Evolutionary conservation across 2,329 filamentous ascomycete genomes (phyloP), one percentile per base, ranked within the genome.

Genomic region (Fusarium sp.): DNA sequence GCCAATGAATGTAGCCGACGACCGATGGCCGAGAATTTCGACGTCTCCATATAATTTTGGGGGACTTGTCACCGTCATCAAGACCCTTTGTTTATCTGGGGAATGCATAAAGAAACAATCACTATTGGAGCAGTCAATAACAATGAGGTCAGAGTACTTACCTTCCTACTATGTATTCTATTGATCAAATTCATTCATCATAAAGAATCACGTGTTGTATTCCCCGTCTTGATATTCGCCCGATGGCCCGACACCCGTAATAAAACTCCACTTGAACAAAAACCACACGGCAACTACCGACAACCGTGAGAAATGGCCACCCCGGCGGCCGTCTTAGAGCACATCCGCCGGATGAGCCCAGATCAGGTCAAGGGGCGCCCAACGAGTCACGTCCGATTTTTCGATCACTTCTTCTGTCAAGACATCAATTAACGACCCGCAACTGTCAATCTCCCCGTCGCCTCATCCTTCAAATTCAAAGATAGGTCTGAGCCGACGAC

Each of bases 1-100:
- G 30, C 69, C 69, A 71, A 71, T 71, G 69, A 59, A 48, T 58
- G 66, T 67, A 73, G 53, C 69, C 69, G 69, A 56, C 37, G 69
- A 30, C 69, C 69, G 69, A 73, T 56, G 70, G 53, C 70, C 70
- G 70, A 49, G 38, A n/a, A 30, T 46, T 30, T 13, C 7, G 23
- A 17, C n/a, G 23, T 70, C 59, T 50, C 68, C 59, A 59, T 59
- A 57, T 60, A 73, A 44, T n/a, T 45, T 33, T 18, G 40, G 37
- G 48, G 33, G 45, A 41, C 33, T 50, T n/a, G n/a, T 42, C 42
- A 52, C 48, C 48, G 17, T 52, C 60, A 60, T 53, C 52, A 23
- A 49, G 62, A 67, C 48, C 46, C 42, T 37, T 44, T 54, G 23
- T 37, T 49, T 27, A 20, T 58, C 60, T 23, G 42, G 49, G 60